phyloP scores from a whole-genome alignment of 495 filamentous ascomycete species.

The Aspergillus nidulans region DNA sequence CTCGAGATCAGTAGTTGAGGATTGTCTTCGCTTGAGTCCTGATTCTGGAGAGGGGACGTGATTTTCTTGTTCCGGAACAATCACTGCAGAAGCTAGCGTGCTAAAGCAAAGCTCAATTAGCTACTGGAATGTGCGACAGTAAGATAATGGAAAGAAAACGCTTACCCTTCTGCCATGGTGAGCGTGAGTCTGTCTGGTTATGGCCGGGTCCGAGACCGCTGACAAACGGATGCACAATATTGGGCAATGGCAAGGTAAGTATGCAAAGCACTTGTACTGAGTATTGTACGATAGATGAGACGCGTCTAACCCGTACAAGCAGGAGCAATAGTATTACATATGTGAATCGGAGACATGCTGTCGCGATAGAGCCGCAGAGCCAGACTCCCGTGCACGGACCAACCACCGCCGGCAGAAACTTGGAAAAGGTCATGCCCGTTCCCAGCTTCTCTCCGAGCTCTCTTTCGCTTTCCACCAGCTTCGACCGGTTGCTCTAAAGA shows the following conservation, averaged over 20 bases:
- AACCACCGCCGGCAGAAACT: constrained; percentile 11
- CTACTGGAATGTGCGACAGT: background rate
- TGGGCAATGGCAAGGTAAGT: background rate
- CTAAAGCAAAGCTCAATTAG: constrained; percentile 11
- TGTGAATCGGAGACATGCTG: background rate
- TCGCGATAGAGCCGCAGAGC: constrained; percentile 10
- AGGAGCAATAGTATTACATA: background rate
- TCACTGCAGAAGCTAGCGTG: constrained; percentile 61
- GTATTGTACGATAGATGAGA: background rate
- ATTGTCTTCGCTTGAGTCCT: constrained; percentile 53
- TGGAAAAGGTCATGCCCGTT: background rate
- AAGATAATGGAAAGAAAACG: background rate
- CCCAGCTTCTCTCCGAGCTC: constrained; percentile 9
- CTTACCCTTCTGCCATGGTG: constrained; percentile 32
- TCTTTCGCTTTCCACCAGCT: constrained; percentile 13
- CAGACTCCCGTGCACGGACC: constrained; percentile 14
- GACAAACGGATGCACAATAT: background rate
- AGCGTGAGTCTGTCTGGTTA: background rate
- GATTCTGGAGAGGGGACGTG: constrained; percentile 25
- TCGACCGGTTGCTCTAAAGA: constrained; percentile 13
- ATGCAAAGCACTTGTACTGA: background rate
- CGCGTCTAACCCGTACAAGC: background rate
- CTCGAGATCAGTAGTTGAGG: constrained; percentile 49
- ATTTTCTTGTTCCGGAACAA: constrained; percentile 50
- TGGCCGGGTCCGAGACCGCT: background rate